Conservation (phyloP, 208 protist genomes). For the Leishmania martiniquensis region DNA sequence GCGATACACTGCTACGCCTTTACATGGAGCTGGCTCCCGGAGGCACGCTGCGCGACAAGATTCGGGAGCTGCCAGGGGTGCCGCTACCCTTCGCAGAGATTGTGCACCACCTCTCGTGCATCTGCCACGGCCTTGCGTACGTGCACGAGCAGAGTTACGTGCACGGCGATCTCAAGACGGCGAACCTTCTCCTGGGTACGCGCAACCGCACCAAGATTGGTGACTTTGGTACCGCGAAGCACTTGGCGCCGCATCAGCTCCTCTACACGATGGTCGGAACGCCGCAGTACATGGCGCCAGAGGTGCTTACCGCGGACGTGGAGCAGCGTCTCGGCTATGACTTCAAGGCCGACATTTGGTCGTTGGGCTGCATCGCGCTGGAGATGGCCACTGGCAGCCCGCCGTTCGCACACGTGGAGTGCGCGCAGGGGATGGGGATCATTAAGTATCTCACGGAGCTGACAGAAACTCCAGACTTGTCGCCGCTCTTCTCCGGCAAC, state of each 20-base stretch:
- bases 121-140: constrained; percentile 89
- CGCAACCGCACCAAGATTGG: constrained; percentile 92
- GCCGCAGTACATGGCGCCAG: constrained; percentile 93
- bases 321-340: constrained; percentile 65
- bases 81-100: constrained; percentile 69
- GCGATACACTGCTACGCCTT: constrained; percentile 76
- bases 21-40: constrained; percentile 94
- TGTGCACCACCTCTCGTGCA: constrained; percentile 78
- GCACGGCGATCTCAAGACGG: constrained; percentile 92
- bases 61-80: constrained; percentile 62
- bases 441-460: constrained; percentile 83
- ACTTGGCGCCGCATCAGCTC: constrained; percentile 66
- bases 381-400: constrained; percentile 86
- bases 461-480: constrained; percentile 76
- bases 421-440: constrained; percentile 80
- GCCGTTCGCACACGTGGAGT: constrained; percentile 76
- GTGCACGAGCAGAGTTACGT: constrained; percentile 88
- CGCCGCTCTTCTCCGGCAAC: constrained; percentile 65
- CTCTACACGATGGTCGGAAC: constrained; percentile 88
- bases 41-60: constrained; percentile 83
- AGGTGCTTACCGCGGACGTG: constrained; percentile 76
- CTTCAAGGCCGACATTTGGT: constrained; percentile 93
- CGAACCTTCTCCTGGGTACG: constrained; percentile 87
- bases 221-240: constrained; percentile 94
- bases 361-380: constrained; percentile 85